Evolutionary conservation across 2,329 filamentous ascomycete species (phyloP).

Genomic region (Seiridium unicorne): DNA sequence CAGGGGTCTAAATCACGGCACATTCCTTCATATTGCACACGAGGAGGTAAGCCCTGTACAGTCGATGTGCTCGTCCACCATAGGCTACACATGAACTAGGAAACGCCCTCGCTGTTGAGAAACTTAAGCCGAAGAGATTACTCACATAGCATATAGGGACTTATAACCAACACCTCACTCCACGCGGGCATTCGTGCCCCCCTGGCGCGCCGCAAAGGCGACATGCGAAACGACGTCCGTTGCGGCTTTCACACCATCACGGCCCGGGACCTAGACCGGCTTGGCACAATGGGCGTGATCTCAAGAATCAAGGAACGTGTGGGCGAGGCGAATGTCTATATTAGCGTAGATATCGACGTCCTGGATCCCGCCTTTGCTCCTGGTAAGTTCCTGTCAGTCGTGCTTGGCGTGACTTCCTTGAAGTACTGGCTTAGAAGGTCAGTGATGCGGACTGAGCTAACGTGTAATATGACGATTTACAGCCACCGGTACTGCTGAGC

Average conservation of each 20-base stretch:
- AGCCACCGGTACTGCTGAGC: constrained; percentile 75
- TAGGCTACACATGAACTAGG: too few relatives aligned
- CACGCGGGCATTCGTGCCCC: constrained; percentile 62
- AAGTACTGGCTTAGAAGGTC: too few relatives aligned
- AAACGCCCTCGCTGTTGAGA: too few relatives aligned
- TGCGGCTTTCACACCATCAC: constrained; percentile 59
- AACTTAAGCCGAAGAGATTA: not conserved
- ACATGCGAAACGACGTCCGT: constrained; percentile 53
- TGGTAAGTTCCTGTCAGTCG: constrained; percentile 31
- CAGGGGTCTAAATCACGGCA: constrained; percentile 58
- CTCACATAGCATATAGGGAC: constrained; percentile 25
- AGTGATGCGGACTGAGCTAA: too few relatives aligned
- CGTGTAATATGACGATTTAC: not conserved
- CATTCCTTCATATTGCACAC: constrained; percentile 60
- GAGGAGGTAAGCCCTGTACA: constrained; percentile 42
- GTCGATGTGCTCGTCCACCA: not conserved
- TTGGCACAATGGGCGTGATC: constrained; percentile 65
- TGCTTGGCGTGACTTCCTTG: too few relatives aligned
- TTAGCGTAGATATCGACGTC: constrained; percentile 79
- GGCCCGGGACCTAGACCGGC: constrained; percentile 67
- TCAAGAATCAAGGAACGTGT: constrained; percentile 59
- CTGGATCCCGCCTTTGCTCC: constrained; percentile 69
- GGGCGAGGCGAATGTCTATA: constrained; percentile 56
- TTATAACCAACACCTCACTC: constrained; percentile 57
- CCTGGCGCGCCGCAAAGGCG: constrained; percentile 43